Base-by-base conservation (phyloP, 2,329 filamentous ascomycete genomes). In the Aspergillus quadricinctus region DNA sequence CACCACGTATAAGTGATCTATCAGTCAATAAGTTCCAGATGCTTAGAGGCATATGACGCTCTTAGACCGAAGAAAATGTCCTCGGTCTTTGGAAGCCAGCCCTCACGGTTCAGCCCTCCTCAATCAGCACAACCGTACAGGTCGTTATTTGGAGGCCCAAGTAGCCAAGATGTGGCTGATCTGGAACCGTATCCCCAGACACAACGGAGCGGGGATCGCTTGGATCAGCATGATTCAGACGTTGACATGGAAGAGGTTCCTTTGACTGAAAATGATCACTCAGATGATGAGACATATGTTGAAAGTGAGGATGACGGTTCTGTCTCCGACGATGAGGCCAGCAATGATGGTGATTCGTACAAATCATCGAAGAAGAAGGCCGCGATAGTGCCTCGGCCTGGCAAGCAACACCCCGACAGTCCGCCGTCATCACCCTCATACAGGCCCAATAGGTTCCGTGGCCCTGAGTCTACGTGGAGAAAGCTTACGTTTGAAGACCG, bases 401-500 rank as follows among this genome's bases (percentile, higher is more conserved):
- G 11, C 25, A 31, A 48, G 29, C 25, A 25, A 3, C 48, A 35
- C 7, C 41, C 45, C 19, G 50, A 53, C 19, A 54, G 48, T 48
- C 54, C 60, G 14, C 50, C 52, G 23, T 60, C 61, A 8, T 61
- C 61, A 14, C 56, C 60, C 54, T 19, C 51, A 31, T 61, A 66
- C 49, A 82, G 88, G 1, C 86, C 86, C 9, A 94, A 94, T 68
- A 85, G 85, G 58, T 95, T 88, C 80, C 77, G 72, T n/a, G 90
- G 91, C 1, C 74, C 81, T 1, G 73, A 81, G 17, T 82, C 81
- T 35, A 87, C 86, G 62, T 96, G 92, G 90, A 80, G 83, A 59
- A 90, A 93, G 72, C 94, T 96, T 88, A 95, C 89, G 17, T 86
- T 88, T 59, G 88, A 94, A 72, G 94, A 97, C 73, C 83, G 92